Conservation (phyloP, 306 rosid genomes). For the Hylodesmum podocarpum region DNA sequence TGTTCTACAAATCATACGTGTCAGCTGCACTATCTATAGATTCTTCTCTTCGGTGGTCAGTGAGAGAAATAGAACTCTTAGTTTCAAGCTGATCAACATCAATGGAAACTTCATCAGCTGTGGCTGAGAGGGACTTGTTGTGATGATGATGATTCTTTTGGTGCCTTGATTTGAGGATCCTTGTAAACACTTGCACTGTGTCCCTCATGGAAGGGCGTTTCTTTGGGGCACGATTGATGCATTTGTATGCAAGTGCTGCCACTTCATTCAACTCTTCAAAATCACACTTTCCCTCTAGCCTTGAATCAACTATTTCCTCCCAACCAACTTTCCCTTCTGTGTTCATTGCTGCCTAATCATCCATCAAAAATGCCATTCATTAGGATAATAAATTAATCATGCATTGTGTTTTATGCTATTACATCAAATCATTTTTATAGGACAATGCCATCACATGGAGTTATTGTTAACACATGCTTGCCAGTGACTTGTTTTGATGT, state of each 20-base stretch:
- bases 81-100: slow-evolving; percentile 62
- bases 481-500: slow-evolving; percentile 15
- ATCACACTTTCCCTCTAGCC: slow-evolving; percentile 72
- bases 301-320: slow-evolving; percentile 90
- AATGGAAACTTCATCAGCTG: slow-evolving; percentile 62
- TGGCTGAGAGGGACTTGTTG: slow-evolving; percentile 57
- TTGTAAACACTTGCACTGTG: slow-evolving; percentile 72
- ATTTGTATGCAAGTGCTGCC: slow-evolving; percentile 86
- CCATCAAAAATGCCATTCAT: slow-evolving; percentile 18
- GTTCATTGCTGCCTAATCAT: slow-evolving; percentile 89
- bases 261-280: slow-evolving; percentile 77
- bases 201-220: slow-evolving; percentile 95
- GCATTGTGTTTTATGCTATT: slow-evolving; percentile 1
- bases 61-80: slow-evolving; percentile 34
- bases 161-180: slow-evolving; percentile 66
- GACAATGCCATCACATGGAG: not conserved
- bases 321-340: slow-evolving; percentile 92
- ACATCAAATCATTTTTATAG: not conserved
- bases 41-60: slow-evolving; percentile 74
- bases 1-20: slow-evolving; percentile 59
- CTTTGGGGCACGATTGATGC: slow-evolving; percentile 70
- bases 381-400: not conserved
- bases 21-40: slow-evolving; percentile 80
- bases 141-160: slow-evolving; percentile 54
- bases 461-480: slow-evolving; percentile 3